Conservation (phyloP, 805 yeast species). For the Myxozyma geophila region DNA sequence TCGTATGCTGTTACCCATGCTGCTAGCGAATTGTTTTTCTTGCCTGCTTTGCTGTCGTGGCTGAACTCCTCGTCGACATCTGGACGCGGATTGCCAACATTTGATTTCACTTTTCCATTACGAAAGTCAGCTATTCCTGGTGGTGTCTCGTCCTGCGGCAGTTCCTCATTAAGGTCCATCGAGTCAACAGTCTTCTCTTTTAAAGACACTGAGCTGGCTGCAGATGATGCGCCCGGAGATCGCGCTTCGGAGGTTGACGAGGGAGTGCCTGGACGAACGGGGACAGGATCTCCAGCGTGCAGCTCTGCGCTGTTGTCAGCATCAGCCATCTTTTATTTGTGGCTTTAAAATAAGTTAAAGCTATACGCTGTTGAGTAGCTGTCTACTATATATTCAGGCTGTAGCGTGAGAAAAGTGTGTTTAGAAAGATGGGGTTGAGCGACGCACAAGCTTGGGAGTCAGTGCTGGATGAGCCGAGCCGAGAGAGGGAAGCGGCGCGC, state of each 20-base stretch:
- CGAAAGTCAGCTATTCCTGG: conserved; percentile 1
- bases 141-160: not conserved
- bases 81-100: conserved; percentile 7
- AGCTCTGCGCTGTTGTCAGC: not conserved
- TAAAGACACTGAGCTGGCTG: conserved; percentile 1
- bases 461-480: not conserved
- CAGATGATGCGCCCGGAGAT: not conserved
- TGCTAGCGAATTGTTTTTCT: not conserved
- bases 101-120: conserved; percentile 4
- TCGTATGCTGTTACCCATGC: conserved; percentile 44
- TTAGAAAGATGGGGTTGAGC: not conserved
- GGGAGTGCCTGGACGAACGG: conserved; percentile 1
- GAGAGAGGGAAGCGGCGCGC: not conserved
- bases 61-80: not conserved
- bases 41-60: not conserved
- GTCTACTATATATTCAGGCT: too few species aligned
- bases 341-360: not conserved
- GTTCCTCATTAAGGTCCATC: not conserved
- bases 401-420: not conserved
- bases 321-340: not conserved
- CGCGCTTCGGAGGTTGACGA: conserved; percentile 5
- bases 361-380: too few species aligned
- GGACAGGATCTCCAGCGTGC: not conserved
- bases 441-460: not conserved
- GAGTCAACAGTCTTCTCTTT: not conserved